Percentiles rank a stretch among this genome's conserved stretches.
These are phyloP conservation scores for Ajuga reptans DNA, from an alignment of 305 asterid genomes.

Conservation along the genomic window DNA sequence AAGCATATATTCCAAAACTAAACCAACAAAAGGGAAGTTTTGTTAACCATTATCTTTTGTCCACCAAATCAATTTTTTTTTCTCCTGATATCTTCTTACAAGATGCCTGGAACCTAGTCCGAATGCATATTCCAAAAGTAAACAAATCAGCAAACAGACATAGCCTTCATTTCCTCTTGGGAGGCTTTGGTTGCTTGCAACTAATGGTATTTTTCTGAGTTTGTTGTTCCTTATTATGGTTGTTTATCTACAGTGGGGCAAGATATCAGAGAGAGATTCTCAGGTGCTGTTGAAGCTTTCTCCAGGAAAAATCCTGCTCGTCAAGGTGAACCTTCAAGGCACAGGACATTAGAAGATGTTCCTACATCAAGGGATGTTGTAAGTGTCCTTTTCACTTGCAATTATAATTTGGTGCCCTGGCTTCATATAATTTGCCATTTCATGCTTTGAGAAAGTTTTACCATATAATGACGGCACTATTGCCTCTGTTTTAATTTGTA, in stretches of 20 bases:
- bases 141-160: background rate
- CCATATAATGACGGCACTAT: background rate
- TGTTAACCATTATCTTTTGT: background rate
- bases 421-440: background rate
- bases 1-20: background rate
- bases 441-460: background rate
- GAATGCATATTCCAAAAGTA: background rate
- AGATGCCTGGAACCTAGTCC: too few relatives aligned
- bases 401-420: background rate
- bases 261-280: constrained; percentile 65
- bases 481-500: too few relatives aligned
- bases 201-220: constrained; percentile 8
- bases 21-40: background rate
- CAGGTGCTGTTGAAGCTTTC: constrained; percentile 83
- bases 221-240: constrained; percentile 12
- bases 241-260: constrained; percentile 47
- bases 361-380: constrained; percentile 85
- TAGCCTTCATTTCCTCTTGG: background rate
- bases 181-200: background rate
- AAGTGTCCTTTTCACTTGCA: constrained; percentile 17
- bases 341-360: constrained; percentile 44
- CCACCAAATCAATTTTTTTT: background rate
- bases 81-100: too few relatives aligned
- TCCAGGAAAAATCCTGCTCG: constrained; percentile 66
- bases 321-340: constrained; percentile 54